Evolutionary conservation across 768 basidiomycete species (phyloP).

Genomic region (Phaffia australis): DNA sequence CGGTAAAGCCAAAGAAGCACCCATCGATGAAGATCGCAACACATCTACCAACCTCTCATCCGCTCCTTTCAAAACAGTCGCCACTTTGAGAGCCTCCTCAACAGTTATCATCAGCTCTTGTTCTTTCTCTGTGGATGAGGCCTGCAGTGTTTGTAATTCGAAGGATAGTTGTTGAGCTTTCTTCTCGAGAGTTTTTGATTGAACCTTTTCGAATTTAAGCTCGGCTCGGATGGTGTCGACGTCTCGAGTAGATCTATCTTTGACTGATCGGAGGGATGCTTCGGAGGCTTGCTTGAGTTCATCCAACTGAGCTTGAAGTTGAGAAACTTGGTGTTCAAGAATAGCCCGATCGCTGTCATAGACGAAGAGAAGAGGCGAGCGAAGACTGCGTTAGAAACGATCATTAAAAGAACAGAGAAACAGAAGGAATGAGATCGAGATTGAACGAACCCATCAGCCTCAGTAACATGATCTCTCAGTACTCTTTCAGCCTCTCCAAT

Average conservation of each 20-base stretch:
- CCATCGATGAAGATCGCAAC: slow-evolving; percentile 16
- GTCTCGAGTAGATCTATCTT: slow-evolving; percentile 14
- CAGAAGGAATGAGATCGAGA: not conserved
- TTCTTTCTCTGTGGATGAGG: slow-evolving; percentile 7
- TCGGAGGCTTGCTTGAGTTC: slow-evolving; percentile 7
- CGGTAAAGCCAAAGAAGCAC: slow-evolving; percentile 12
- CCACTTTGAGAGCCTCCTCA: slow-evolving; percentile 10
- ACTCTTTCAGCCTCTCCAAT: slow-evolving; percentile 2
- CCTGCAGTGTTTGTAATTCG: slow-evolving; percentile 1
- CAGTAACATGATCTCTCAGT: slow-evolving; percentile 22
- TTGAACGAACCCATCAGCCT: slow-evolving; percentile 20
- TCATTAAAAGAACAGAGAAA: not conserved
- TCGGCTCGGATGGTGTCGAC: slow-evolving; percentile 21
- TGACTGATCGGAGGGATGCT: not conserved
- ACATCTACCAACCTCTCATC: slow-evolving; percentile 19
- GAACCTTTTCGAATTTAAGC: slow-evolving; percentile 17
- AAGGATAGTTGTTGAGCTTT: slow-evolving; percentile 1
- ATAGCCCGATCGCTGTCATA: slow-evolving; percentile 21
- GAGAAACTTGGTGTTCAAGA: slow-evolving; percentile 24
- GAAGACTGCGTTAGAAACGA: not conserved
- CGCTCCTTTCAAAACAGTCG: slow-evolving; percentile 14
- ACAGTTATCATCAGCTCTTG: slow-evolving; percentile 6
- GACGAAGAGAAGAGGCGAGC: not conserved
- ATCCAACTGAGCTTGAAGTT: not conserved
- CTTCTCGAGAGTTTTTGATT: not conserved